Percentiles rank a stretch among this genome's conserved stretches.
phyloP scores from a whole-genome alignment of 495 filamentous ascomycete genomes.

The Daldinia vernicosa region DNA sequence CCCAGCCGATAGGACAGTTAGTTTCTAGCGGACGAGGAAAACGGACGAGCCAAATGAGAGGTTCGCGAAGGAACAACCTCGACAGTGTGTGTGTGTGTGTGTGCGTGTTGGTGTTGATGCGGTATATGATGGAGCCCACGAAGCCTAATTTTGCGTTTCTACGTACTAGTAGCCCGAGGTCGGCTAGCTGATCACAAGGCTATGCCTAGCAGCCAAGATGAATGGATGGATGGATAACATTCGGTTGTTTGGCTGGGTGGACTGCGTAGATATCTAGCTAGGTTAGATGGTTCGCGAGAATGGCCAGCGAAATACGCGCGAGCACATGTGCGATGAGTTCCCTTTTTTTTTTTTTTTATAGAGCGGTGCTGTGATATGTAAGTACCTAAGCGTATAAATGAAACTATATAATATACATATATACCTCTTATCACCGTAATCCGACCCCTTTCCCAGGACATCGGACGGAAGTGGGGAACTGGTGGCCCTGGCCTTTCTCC shows the following conservation, averaged over 20 bases:
- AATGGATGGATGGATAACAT: not conserved
- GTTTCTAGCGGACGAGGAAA: not conserved
- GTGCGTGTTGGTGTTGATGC: slow-evolving; percentile 4
- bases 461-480: slow-evolving; percentile 33
- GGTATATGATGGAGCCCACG: not conserved
- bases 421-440: not conserved
- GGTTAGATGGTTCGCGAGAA: slow-evolving; percentile 14
- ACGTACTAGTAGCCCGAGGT: not conserved
- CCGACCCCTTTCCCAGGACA: slow-evolving; percentile 5
- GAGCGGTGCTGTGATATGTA: not conserved
- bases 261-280: slow-evolving; percentile 7
- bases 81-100: slow-evolving; percentile 18
- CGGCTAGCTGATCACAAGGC: not conserved
- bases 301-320: slow-evolving; percentile 20
- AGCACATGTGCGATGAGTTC: not conserved
- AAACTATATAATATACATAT: not conserved
- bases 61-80: not conserved
- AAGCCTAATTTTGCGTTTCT: not conserved
- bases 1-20: not conserved
- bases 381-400: not conserved
- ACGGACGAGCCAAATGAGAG: not conserved
- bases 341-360: too few species aligned
- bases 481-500: not conserved
- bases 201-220: not conserved
- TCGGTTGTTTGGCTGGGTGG: slow-evolving; percentile 7